phyloP scores from a whole-genome alignment of 192 early-diverging fungal species.

The Geranomyces michiganensis region DNA sequence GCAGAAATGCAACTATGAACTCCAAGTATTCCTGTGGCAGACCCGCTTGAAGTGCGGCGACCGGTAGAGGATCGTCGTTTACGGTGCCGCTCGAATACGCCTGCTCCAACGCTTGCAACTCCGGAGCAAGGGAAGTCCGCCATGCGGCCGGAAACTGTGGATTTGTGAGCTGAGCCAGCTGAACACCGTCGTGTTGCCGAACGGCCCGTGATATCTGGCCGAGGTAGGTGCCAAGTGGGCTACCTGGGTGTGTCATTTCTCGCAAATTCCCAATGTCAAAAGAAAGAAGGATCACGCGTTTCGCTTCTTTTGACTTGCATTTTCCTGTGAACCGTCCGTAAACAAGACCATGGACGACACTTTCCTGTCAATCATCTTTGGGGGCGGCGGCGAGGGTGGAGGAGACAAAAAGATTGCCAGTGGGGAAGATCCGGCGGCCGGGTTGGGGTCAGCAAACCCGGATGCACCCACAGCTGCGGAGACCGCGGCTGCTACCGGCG shows the following conservation, averaged over 20 bases:
- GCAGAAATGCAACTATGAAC: constrained; percentile 20
- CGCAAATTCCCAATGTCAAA: no score
- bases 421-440: neutral
- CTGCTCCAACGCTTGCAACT: neutral
- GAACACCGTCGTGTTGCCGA: neutral
- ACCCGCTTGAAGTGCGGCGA: neutral
- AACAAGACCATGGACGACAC: neutral
- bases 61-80: neutral
- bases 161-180: constrained; percentile 19
- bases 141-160: constrained; percentile 9
- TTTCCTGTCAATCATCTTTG: neutral
- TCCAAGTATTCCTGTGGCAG: neutral
- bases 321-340: no score
- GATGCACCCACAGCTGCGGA: neutral
- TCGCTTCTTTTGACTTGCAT: no score
- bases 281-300: no score
- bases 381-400: neutral
- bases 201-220: constrained; percentile 8
- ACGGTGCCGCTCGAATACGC: neutral
- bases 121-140: neutral
- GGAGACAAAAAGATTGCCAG: no score
- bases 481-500: no score
- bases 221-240: constrained; percentile 16
- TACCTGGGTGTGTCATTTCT: neutral
- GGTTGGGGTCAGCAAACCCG: neutral